Base-by-base conservation (phyloP, 2,329 filamentous ascomycete species). In the Xylaria sp. region DNA sequence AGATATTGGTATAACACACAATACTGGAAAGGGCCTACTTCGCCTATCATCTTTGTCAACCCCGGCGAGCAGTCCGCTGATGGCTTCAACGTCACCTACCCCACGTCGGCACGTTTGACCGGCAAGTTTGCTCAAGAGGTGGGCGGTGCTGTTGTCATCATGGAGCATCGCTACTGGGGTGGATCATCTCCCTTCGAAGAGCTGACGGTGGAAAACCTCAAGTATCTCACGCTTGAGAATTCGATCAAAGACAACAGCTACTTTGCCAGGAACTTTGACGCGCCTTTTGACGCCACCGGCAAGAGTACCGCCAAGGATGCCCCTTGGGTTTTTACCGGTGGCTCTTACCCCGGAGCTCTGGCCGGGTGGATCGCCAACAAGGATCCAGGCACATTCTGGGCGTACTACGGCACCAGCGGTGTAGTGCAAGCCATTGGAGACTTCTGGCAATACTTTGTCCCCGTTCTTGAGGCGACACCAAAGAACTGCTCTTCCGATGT, bases 361-460 rank as follows among this genome's bases (percentile, higher is more conserved):
- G 77, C 86, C 1, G 86, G 82, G 0, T 88, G 86, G 86, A 82
- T 83, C 3, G 83, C 83, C 27, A 79, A 80, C 13, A 78, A 83
- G 18, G 82, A 83, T 10, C 85, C 86, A 0, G 87, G 84, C n/a
- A 88, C 85, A 0, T 86, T 85, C 76, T 88, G 86, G 86, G 85
- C 86, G 0, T 88, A 88, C 73, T 84, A 86, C 70, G 84, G 86
- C 23, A 86, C 85, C 12, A 87, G 84, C 73, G 87, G 85, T 1
- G 84, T 86, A 0, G 87, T 88, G 0, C 77, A 89, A 76, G 80
- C 84, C 0, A 79, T 88, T 23, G 78, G 80, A 8, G 82, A 85
- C 59, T 85, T 88, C 73, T 88, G 85, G 84, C 80, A 83, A 74
- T 89, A 89, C 73, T 88, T 87, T 74, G 77, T 80, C 9, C 86